Percentiles rank a stretch among this genome's conserved stretches.
Conservation (phyloP, 2,329 filamentous ascomycete genomes). For the Colletotrichum agaves region DNA sequence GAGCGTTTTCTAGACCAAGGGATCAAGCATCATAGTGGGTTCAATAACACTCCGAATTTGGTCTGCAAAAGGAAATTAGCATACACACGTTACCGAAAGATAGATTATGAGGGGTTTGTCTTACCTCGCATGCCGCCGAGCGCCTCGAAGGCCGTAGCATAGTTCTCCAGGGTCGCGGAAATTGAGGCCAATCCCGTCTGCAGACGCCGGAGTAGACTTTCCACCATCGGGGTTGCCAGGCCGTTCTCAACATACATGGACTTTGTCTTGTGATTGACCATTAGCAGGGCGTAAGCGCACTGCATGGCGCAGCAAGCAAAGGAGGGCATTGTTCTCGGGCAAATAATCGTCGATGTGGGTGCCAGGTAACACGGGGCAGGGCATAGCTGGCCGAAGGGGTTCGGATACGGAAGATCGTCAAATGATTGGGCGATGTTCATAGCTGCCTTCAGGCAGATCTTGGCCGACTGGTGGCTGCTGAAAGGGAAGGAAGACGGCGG, state of each 20-base stretch:
- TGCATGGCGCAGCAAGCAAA: constrained; percentile 60
- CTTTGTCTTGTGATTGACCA: constrained; percentile 54
- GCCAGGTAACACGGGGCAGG: constrained; percentile 49
- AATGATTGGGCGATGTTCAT: constrained; percentile 60
- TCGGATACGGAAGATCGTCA: constrained; percentile 57
- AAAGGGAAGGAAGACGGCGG: constrained; percentile 51
- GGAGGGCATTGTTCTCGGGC: constrained; percentile 57
- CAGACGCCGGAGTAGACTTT: constrained; percentile 52
- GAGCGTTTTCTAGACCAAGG: constrained; percentile 16
- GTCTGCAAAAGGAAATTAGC: constrained; percentile 38
- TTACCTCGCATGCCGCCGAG: constrained; percentile 57
- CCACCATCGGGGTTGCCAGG: constrained; percentile 43
- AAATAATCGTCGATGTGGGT: constrained; percentile 49
- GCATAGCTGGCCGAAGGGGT: constrained; percentile 49
- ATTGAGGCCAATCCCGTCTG: constrained; percentile 56
- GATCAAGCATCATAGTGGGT: constrained; percentile 39
- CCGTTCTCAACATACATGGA: constrained; percentile 47
- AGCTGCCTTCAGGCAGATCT: constrained; percentile 60
- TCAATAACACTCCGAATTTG: constrained; percentile 42
- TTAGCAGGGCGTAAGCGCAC: constrained; percentile 55
- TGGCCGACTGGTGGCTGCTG: constrained; percentile 57
- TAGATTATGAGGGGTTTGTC: constrained; percentile 25
- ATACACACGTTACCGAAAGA: constrained; percentile 9
- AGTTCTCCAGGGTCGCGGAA: constrained; percentile 54
- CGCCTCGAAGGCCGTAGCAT: constrained; percentile 56